These are phyloP conservation scores for Phaeoacremonium minimum DNA, from an alignment of 2,329 filamentous ascomycete genomes.

Conservation along the genomic window DNA sequence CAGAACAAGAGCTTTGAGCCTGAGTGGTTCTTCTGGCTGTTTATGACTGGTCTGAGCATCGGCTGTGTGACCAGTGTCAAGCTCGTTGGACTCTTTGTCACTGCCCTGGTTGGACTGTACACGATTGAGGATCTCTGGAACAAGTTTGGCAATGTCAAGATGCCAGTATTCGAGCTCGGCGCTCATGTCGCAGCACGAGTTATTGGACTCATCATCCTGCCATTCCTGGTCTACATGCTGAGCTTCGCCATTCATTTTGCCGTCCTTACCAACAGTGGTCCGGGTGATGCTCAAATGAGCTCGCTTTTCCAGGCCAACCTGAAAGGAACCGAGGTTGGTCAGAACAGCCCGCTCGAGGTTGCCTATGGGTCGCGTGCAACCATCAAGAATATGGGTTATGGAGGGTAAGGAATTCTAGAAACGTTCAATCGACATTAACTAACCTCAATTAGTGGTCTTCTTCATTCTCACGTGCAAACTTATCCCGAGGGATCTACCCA, in stretches of 20 bases:
- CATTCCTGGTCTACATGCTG: conserved; percentile 87
- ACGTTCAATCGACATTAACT: not conserved
- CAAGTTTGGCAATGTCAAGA: conserved; percentile 92
- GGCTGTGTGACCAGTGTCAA: conserved; percentile 98
- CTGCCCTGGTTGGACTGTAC: conserved; percentile 90
- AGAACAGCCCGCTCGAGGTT: conserved; percentile 89
- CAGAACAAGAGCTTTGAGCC: conserved; percentile 80
- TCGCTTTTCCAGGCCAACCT: conserved; percentile 98
- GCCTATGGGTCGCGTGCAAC: conserved; percentile 86
- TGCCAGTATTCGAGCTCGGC: conserved; percentile 71
- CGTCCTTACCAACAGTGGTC: conserved; percentile 87
- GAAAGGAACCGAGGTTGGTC: conserved; percentile 87
- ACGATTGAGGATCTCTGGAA: conserved; percentile 96
- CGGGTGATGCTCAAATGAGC: conserved; percentile 99
- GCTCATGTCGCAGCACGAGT: conserved; percentile 78
- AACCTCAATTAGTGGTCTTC: conserved; percentile 58
- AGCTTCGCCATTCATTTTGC: conserved; percentile 94
- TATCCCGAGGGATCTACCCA: conserved; percentile 90
- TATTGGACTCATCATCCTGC: conserved; percentile 82
- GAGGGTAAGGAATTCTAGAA: no score
- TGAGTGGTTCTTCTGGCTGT: conserved; percentile 93
- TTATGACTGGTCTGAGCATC: conserved; percentile 90
- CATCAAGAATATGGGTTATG: conserved; percentile 99
- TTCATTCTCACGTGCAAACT: conserved; percentile 95
- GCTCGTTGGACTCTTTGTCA: conserved; percentile 94